Base-by-base conservation (phyloP, 2,329 filamentous ascomycete species). In the Exophiala spinifera region DNA sequence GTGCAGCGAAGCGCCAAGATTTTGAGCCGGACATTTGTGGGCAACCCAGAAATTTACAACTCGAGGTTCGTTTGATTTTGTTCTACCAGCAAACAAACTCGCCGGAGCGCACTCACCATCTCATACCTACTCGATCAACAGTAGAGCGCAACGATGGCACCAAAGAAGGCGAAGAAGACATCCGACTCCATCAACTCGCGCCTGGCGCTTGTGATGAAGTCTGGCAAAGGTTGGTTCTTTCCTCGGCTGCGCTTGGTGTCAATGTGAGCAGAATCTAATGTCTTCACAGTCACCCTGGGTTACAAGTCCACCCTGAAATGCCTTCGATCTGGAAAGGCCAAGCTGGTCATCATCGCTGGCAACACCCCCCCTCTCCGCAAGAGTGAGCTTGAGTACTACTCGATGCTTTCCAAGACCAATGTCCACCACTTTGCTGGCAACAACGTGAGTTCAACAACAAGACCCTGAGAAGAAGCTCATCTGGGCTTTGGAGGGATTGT, bases 311-410 rank as follows among this genome's bases (percentile, higher is more conserved):
- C 83, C 72, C 82, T 94, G 73, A 95, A 97, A 88, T 81, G 82
- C 67, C 88, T 97, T 68, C 89, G 92, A 71, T 88, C 86, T 67
- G 91, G 92, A 78, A 97, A 96, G 87, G 94, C 94, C 76, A 97
- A 97, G 88, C 86, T 96, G 66, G 89, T 97, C 76, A 91, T 95
- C 79, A 95, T 95, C 64, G 82, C 87, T 67, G 91, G 89, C 79
- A 97, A 99, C 84, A 96, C 91, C 67, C 91, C 92, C 73, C 94
- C 94, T 76, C 89, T 99, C 70, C 87, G 92, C 77, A 99, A 97
- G 87, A 89, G 85, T 71, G 92, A 97, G 83, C 85, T 96, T 63
- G 92, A 96, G 82, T 96, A 82, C 79, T 68, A 65, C 66, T 63
- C 53, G 14, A 59, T 60, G 56, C 55, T 61, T 10, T 59, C 57